A percentile compares a stretch with the other conserved stretches of the same genome.
These are phyloP conservation scores for Hyphodiscus hymeniophilus DNA, from an alignment of 495 filamentous ascomycete genomes.

Conservation along the genomic window DNA sequence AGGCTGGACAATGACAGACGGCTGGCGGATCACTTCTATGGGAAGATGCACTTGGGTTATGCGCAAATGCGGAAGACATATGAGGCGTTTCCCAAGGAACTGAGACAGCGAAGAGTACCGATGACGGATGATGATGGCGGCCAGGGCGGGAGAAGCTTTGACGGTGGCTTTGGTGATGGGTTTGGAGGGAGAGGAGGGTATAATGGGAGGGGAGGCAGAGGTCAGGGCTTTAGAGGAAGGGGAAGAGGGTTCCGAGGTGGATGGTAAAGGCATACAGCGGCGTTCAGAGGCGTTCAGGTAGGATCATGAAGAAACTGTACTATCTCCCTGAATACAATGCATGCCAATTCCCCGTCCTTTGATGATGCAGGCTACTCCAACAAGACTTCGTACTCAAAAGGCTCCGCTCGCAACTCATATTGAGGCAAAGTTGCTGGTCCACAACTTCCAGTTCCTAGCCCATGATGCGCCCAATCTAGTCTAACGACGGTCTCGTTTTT, in stretches of 20 bases:
- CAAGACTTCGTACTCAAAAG: slow-evolving; percentile 39
- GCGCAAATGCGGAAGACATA: slow-evolving; percentile 93
- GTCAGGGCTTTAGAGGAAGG: slow-evolving; percentile 33
- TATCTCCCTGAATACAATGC: background rate
- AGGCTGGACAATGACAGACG: slow-evolving; percentile 89
- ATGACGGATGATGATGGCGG: slow-evolving; percentile 37
- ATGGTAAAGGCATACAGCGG: slow-evolving; percentile 27
- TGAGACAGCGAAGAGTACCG: slow-evolving; percentile 61
- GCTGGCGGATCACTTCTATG: slow-evolving; percentile 95
- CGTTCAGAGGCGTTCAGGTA: slow-evolving; percentile 8
- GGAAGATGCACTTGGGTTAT: slow-evolving; percentile 98
- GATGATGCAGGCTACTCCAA: slow-evolving; percentile 15
- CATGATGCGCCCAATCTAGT: slow-evolving; percentile 52
- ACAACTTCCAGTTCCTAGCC: slow-evolving; percentile 43
- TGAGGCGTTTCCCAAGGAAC: slow-evolving; percentile 78
- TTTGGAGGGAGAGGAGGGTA: slow-evolving; percentile 29
- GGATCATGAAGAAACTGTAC: background rate
- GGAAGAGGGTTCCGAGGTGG: slow-evolving; percentile 35
- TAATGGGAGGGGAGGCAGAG: slow-evolving; percentile 42
- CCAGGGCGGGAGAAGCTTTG: slow-evolving; percentile 42
- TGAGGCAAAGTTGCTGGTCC: slow-evolving; percentile 41
- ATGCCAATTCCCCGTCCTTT: too few species aligned
- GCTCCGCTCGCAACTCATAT: slow-evolving; percentile 37
- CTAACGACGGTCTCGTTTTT: slow-evolving; percentile 45
- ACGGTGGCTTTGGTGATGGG: slow-evolving; percentile 40